A percentile compares a stretch with the other conserved stretches of the same genome.
These are phyloP conservation scores for Rhizoclosmatium sp. DNA, from an alignment of 192 early-diverging fungal genomes.

Conservation along the genomic window DNA sequence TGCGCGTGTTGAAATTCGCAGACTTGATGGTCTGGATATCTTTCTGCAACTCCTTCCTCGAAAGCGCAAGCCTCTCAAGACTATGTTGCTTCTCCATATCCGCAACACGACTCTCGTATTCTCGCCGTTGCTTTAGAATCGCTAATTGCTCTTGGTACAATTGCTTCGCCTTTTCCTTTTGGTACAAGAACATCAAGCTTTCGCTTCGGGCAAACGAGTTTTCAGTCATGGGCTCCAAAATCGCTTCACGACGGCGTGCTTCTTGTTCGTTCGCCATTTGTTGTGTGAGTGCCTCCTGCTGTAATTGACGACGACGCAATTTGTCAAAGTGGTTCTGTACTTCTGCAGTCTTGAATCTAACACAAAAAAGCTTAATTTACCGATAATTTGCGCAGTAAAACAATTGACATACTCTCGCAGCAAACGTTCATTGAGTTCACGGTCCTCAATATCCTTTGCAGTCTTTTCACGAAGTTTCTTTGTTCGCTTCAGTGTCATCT, in stretches of 20 bases:
- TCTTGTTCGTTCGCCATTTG: conserved; percentile 42
- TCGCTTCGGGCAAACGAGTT: conserved; percentile 58
- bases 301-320: conserved; percentile 39
- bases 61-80: conserved; percentile 45
- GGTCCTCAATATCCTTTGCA: conserved; percentile 45
- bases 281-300: conserved; percentile 46
- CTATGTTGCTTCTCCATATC: conserved; percentile 50
- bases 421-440: conserved; percentile 43
- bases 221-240: conserved; percentile 29
- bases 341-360: conserved; percentile 49
- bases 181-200: conserved; percentile 56
- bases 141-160: conserved; percentile 60
- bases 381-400: conserved; percentile 12
- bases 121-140: conserved; percentile 49
- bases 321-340: conserved; percentile 54
- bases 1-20: conserved; percentile 31
- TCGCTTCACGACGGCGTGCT: conserved; percentile 27
- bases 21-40: conserved; percentile 38
- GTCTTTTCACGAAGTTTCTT: conserved; percentile 12
- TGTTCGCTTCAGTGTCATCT: conserved; percentile 45
- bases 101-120: conserved; percentile 47
- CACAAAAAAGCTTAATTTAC: background rate
- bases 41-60: conserved; percentile 55
- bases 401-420: conserved; percentile 42
- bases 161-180: conserved; percentile 60